Conservation (phyloP, 1,284 basidiomycete genomes). For the Pyrrhoderma noxium region DNA sequence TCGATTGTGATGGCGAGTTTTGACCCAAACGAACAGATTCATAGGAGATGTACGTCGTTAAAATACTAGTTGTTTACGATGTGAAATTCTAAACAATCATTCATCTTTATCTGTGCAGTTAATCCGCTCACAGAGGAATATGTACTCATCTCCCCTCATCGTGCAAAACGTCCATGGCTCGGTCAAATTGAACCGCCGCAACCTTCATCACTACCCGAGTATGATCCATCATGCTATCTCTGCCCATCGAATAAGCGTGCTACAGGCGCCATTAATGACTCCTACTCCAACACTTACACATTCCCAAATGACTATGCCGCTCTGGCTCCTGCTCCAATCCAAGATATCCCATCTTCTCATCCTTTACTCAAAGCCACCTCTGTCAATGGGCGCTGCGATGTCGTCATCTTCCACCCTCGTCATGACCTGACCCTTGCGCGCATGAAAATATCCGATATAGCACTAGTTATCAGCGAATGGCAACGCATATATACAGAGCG, state of each 20-base stretch:
- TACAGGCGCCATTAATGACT: constrained; percentile 64
- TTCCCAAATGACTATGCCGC: constrained; percentile 90
- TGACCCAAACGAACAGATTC: constrained; percentile 60
- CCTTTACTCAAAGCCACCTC: constrained; percentile 66
- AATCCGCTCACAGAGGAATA: constrained; percentile 78
- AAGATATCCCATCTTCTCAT: constrained; percentile 43
- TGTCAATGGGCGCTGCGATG: constrained; percentile 81
- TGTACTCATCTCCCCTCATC: constrained; percentile 80
- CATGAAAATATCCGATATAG: constrained; percentile 56
- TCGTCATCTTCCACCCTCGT: constrained; percentile 83
- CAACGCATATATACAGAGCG: constrained; percentile 55
- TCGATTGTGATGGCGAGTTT: constrained; percentile 42
- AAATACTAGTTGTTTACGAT: too few relatives aligned
- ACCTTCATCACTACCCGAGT: constrained; percentile 45
- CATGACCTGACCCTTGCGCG: constrained; percentile 89
- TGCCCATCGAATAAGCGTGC: constrained; percentile 87
- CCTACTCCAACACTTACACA: constrained; percentile 62
- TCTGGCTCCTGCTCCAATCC: constrained; percentile 55
- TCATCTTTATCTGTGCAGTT: constrained; percentile 33
- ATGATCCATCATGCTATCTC: constrained; percentile 82
- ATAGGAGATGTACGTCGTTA: constrained; percentile 54
- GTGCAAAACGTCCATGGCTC: constrained; percentile 76
- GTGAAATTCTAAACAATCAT: too few relatives aligned
- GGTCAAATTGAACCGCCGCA: constrained; percentile 75
- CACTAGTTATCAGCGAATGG: constrained; percentile 74